These are phyloP conservation scores for Ophiostoma quercus DNA, from an alignment of 2,329 filamentous ascomycete genomes.

Conservation along the genomic window DNA sequence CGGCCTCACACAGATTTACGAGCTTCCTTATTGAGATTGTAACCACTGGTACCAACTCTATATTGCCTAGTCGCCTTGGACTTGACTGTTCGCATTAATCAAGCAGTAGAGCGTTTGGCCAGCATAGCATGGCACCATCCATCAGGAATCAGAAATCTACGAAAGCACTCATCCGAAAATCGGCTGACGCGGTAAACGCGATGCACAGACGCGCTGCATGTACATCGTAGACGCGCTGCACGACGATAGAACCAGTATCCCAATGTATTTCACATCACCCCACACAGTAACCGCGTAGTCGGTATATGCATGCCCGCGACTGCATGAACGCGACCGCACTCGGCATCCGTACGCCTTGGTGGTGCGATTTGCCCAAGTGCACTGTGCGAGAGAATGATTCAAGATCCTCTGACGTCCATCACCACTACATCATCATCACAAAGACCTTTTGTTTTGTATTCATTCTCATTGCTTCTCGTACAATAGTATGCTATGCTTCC, in stretches of 20 bases:
- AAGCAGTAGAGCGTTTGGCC: too few species aligned
- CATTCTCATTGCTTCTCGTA: conserved; percentile 3
- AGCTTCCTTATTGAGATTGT: too few species aligned
- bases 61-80: too few species aligned
- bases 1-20: not conserved
- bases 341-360: not conserved
- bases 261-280: too few species aligned
- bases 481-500: not conserved
- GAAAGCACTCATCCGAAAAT: too few species aligned
- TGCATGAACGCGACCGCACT: not conserved
- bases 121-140: not conserved
- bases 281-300: not conserved
- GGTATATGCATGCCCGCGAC: not conserved
- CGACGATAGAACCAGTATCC: not conserved
- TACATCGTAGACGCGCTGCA: not conserved
- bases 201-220: not conserved
- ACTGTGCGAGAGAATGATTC: too few species aligned
- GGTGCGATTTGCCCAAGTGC: not conserved
- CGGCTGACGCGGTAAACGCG: not conserved
- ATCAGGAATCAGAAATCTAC: too few species aligned
- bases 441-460: not conserved
- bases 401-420: too few species aligned
- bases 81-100: too few species aligned
- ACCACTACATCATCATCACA: too few species aligned
- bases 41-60: too few species aligned